phyloP scores from a whole-genome alignment of 2,329 filamentous ascomycete species.

The Bipolaris zeicola region DNA sequence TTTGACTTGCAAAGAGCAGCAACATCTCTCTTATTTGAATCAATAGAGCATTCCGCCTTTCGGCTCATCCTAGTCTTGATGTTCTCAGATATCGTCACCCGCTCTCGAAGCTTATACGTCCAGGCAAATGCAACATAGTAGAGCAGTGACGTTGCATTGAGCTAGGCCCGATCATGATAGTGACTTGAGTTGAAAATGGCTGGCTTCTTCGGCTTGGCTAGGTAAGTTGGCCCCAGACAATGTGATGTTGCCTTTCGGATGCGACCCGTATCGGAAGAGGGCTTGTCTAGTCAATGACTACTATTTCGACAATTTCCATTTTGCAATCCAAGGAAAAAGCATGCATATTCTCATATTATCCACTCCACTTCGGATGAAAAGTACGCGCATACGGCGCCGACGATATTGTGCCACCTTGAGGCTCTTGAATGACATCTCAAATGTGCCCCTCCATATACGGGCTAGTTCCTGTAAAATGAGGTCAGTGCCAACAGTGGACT shows the following conservation, averaged over 20 bases:
- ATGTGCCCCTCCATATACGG: slow-evolving; percentile 32
- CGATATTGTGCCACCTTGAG: not conserved
- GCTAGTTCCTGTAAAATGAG: slow-evolving; percentile 34
- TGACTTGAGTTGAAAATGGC: not conserved
- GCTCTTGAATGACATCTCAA: slow-evolving; percentile 9
- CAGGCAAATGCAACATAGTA: not conserved
- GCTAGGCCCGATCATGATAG: not conserved
- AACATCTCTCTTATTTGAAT: slow-evolving; percentile 2
- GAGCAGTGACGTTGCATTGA: not conserved
- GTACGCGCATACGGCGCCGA: not conserved
- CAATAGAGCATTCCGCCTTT: slow-evolving; percentile 6
- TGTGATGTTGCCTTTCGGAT: not conserved
- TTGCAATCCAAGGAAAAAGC: not conserved
- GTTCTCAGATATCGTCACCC: not conserved
- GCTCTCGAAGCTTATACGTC: not conserved
- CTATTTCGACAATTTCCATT: not conserved
- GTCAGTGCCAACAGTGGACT: slow-evolving; percentile 28
- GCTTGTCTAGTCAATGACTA: not conserved
- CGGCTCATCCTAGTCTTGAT: not conserved
- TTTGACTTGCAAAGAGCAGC: slow-evolving; percentile 23
- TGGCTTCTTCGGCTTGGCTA: not conserved
- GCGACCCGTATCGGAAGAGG: not conserved
- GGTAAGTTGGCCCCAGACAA: not conserved
- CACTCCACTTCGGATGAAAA: too few relatives aligned
- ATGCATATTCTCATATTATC: not conserved